phyloP scores from a whole-genome alignment of 768 basidiomycete genomes.

The Rhizopogon vulgaris region DNA sequence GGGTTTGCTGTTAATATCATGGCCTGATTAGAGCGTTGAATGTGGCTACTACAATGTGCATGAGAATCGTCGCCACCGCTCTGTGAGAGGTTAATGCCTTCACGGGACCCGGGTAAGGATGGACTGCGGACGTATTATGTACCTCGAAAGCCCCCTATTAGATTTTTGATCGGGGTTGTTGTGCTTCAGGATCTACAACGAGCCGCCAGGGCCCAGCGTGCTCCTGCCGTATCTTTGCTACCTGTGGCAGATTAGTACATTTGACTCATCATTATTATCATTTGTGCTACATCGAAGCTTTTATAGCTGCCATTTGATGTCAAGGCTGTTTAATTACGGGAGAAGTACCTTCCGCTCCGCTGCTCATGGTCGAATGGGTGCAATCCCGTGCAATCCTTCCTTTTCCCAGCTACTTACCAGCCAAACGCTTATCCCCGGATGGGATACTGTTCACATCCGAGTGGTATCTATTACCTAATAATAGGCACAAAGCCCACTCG shows the following conservation, averaged over 20 bases:
- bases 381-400: not conserved
- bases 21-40: not conserved
- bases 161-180: no score
- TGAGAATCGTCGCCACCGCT: not conserved
- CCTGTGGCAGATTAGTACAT: no score
- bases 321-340: not conserved
- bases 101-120: not conserved
- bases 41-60: not conserved
- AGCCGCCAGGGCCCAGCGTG: no score
- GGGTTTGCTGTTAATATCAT: not conserved
- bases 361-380: not conserved
- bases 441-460: not conserved
- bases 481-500: no score
- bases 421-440: not conserved
- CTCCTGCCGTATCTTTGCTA: no score
- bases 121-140: not conserved
- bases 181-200: no score
- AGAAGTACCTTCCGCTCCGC: not conserved
- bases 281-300: not conserved
- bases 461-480: no score
- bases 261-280: not conserved
- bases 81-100: not conserved
- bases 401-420: not conserved
- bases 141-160: not conserved
- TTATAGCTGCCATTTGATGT: not conserved